Base-by-base conservation (phyloP, 139 green algal species). In the Pseudopediastrum boryanum region DNA sequence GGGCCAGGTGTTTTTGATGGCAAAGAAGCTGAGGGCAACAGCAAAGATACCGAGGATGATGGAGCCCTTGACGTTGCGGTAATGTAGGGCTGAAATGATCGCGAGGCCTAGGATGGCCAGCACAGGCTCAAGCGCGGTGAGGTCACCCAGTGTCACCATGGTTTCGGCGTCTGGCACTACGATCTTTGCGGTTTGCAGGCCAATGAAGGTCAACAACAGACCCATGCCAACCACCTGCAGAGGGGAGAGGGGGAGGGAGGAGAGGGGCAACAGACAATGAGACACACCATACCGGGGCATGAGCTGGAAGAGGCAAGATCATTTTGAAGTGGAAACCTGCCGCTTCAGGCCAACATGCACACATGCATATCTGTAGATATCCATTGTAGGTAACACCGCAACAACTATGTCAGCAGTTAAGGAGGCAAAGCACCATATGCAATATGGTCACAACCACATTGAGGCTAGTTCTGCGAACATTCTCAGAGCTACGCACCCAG, bases 201-300 rank as follows among this genome's bases (percentile, higher is more conserved):
- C 85, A 25, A 89, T 87, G 69, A 89, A 86, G 7, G 50, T 83
- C 4, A 89, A 81, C 73, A 89, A 75, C 73, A 89, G 73, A 19
- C 85, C 85, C 78, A 89, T 89, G 41, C 85, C 85, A 36, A 88
- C 81, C 50, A 87, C 71, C 75, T 81, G 63, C 54, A 63, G 36
- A 51, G 10, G 19, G 29, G 23, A 21, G 25, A 63, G 25, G 19
- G 16, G n/a, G n/a, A n/a, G n/a, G n/a, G n/a, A n/a, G n/a, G n/a
- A n/a, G n/a, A n/a, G n/a, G n/a, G n/a, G n/a, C n/a, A n/a, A n/a
- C n/a, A n/a, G n/a, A n/a, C n/a, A n/a, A n/a, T n/a, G n/a, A n/a
- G n/a, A n/a, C n/a, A n/a, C n/a, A n/a, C n/a, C n/a, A n/a, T n/a
- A n/a, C n/a, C n/a, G n/a, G n/a, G n/a, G n/a, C n/a, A n/a, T n/a